Base-by-base conservation (phyloP, 1,139 yeast genomes). In the Tardiomyces blankii region DNA sequence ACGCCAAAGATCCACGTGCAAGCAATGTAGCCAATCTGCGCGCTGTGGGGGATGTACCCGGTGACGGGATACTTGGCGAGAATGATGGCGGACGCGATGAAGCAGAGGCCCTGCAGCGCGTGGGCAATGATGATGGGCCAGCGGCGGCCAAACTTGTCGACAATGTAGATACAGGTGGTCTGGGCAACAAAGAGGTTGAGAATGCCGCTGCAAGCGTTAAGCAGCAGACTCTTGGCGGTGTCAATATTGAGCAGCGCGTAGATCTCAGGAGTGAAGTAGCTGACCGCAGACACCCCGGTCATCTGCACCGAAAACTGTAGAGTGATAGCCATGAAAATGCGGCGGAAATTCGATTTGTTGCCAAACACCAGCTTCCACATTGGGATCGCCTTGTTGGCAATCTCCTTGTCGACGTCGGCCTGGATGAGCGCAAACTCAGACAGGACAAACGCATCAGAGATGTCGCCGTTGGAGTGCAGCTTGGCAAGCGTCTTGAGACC, bases 401-500 rank as follows among this genome's bases (percentile, higher is more conserved):
- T 54, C 52, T 63, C 59, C 39, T 59, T 54, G 51, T 70, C 72
- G 40, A 61, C 63, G 35, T 57, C 57, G 18, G 69, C 66, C 45
- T 58, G 58, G 62, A 69, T 66, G 49, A 75, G 80, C 48, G 77
- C 57, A 57, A 77, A 77, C 58, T 77, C 82, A 47, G 75, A 35
- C 28, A 48, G 48, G n/a, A 46, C 49, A n/a, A 40, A 40, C 8
- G 50, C 48, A 7, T 50, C 49, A 8, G 30, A 27, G 59, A 53
- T 72, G 23, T 52, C 52, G 4, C 39, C 39, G 21, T 18, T 38
- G 12, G 23, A 4, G 21, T 56, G 54, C 32, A 54, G 44, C 2
- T 49, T 65, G 58, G 70, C 74, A 80, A 81, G 78, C n/a, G 76
- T 76, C 16, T 63, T 59, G 61, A 67, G 75, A 3, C 70, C 79